Evolutionary conservation across 164 flowering plant genomes (phyloP).

Genomic region (Kalanchoe fedtschenkoi): DNA sequence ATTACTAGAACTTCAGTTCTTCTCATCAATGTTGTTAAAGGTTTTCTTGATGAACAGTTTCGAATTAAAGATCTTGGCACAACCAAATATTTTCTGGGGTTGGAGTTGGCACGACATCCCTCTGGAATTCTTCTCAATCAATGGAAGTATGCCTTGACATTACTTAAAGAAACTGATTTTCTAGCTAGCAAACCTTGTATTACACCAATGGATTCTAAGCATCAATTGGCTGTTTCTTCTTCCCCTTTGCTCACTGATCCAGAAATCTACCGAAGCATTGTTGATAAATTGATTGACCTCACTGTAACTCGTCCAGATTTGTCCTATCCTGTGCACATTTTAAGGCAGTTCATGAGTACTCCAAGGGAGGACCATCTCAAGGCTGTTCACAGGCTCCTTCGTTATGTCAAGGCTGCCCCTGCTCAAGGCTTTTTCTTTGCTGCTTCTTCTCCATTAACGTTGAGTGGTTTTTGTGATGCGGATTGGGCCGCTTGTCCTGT

Average conservation of each 20-base stretch:
- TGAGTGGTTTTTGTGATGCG: conserved; percentile 2
- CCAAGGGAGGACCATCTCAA: not conserved
- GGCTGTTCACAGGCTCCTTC: not conserved
- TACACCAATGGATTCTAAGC: conserved; percentile 7
- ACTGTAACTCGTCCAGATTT: conserved; percentile 12
- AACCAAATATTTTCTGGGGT: conserved; percentile 11
- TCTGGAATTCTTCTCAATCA: conserved; percentile 7
- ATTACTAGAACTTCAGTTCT: conserved; percentile 5
- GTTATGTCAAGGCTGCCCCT: conserved; percentile 1
- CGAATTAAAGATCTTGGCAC: conserved; percentile 11
- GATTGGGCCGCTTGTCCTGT: conserved; percentile 3
- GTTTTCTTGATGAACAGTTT: not conserved
- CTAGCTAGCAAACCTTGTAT: conserved; percentile 5
- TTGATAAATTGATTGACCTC: conserved; percentile 12
- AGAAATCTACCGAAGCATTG: not conserved
- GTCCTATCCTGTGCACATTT: conserved; percentile 1
- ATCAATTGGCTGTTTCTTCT: not conserved
- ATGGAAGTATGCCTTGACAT: conserved; percentile 10
- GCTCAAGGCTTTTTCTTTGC: conserved; percentile 1
- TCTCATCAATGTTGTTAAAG: not conserved
- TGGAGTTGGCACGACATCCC: conserved; percentile 6
- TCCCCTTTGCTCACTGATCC: not conserved
- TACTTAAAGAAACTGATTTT: conserved; percentile 5
- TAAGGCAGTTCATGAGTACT: conserved; percentile 12
- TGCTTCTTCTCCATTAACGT: too few species aligned